Evolutionary conservation across 805 yeast species (phyloP), one percentile per base, ranked within the genome.

Genomic region (Myxozyma melibiosi): DNA sequence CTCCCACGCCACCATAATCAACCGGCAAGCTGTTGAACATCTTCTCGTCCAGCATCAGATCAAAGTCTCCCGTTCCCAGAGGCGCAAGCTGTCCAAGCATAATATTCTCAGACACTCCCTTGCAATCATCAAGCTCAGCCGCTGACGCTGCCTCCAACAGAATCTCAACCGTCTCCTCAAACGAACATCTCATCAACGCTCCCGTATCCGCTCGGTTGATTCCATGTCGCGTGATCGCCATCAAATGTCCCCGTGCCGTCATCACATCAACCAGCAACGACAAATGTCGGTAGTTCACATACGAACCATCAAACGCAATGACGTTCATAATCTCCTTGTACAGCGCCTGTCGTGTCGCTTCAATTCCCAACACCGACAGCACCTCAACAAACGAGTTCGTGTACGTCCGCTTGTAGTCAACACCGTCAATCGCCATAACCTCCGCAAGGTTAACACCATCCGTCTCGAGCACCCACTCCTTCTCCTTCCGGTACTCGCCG

Each of bases 171-270:
- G 99, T 94, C 74, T 94, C 99, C 76, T 94, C 99, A 78, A 94
- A 94, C 41, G 99, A 92, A 78, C 97, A 94, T 76, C 99, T 84
- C 99, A 94, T 94, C 70, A 94, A 80, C 1, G 99, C 99, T 76
- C 99, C 99, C 30, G 99, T 94, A 65, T 94, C 97, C 37, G 96
- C 88, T 76, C 99, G 86, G 75, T 94, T 94, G 75, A 94, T 92
- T 82, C 99, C 99, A 71, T 94, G 99, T 82, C 99, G 95, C 42
- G 98, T 92, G 68, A 94, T 91, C 39, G 99, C 98, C 88, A 95
- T 92, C 74, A 94, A 80, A 71, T 92, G 96, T 69, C 99, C 99
- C 70, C 96, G 86, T 38, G 96, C 88, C 1, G 99, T 94, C 99
- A 94, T 94, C 37, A 91, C 95, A 78, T 94, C 99, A 57, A 94